Evolutionary conservation across 768 basidiomycete genomes (phyloP), one percentile per base, ranked within the genome.

Genomic region (Coprinopsis strossmayeri): DNA sequence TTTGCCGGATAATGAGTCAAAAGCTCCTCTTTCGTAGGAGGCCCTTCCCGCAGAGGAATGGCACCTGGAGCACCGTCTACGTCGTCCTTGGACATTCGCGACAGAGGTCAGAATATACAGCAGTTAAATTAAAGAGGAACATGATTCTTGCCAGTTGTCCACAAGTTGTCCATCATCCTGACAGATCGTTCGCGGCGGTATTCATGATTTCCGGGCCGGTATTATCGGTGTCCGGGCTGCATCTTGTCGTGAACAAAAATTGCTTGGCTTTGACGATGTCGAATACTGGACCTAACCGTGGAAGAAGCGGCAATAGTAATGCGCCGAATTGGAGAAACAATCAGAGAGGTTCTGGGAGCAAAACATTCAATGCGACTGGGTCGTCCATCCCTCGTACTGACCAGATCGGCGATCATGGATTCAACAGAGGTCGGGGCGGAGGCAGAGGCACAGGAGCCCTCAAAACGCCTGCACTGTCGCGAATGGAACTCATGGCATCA

Each of bases 1-100:
- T 76, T 80, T 3, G 83, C 72, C 12, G 87, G 87, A 58, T 91
- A 91, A 59, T 87, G 66, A 1, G 65, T 71, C 5, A 78, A 61
- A 4, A 91, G 64, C 55, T 91, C 88, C 45, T 81, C 80, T 30
- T 62, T 66, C 1, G 85, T 87, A 11, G 88, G 88, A 18, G 72
- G 80, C 0, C 87, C 86, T n/a, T 68, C 69, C 10, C 74, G 59
- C 26, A 78, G 60, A 4, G 73, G 64, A 3, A 78, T 73, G 13
- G 37, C 38, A 9, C 24, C 12, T 55, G 49, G 21, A 10, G 15
- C 1, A 21, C 34, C 38, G 37, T 45, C 42, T 39, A 40, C 4
- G 32, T 49, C 26, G 39, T 18, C 25, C 15, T 34, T 11, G 2
- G 20, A 43, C 27, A 28, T 45, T 39, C 35, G 46, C 17, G n/a